Base-by-base conservation (phyloP, 345 rosid genomes). In the Boechera stricta region DNA sequence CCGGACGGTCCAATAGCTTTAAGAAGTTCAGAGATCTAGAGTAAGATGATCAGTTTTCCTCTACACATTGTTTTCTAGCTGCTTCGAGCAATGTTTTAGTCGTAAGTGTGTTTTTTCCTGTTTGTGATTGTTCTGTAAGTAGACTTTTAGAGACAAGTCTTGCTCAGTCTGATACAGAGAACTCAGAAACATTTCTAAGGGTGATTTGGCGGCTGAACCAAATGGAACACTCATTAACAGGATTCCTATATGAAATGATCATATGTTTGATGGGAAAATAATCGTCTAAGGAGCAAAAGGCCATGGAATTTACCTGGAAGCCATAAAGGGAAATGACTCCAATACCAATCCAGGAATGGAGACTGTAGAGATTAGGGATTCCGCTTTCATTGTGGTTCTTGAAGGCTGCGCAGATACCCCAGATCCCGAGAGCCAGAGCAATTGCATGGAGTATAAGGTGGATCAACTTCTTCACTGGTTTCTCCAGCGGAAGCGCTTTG, bases 331-430 rank as follows among this genome's bases (percentile, higher is more conserved):
- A 81, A 70, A 96, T 96, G 78, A 89, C 69, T 1, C 76, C 77
- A 8, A 96, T 89, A 7, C 99, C 99, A 55, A 96, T 82, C 99
- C 99, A 96, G 42, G 99, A 93, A 69, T 96, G 98, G 61, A 96
- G 77, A 74, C 99, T 96, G 83, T 96, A 96, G 52, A 96, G 94
- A 72, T 93, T 93, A 72, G 79, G 86, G 59, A 93, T 91, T 18
- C 80, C 32, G 16, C 92, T 90, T 80, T 93, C 98, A 5, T 91
- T 96, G 58, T 96, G 99, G 78, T 72, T 86, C 81, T 89, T 96
- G 88, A 96, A 96, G 4, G 97, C 99, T 4, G 97, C 73, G 18
- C 78, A 85, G 51, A 93, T 83, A 7, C 98, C 99, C 38, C 89
- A 72, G 15, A 86, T 81, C 10, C 99, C 97, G 0, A 96, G 91